A percentile compares a stretch with the other conserved stretches of the same genome.
Conservation (phyloP, 148 eudicot species). For the Chenopodium suecicum region DNA sequence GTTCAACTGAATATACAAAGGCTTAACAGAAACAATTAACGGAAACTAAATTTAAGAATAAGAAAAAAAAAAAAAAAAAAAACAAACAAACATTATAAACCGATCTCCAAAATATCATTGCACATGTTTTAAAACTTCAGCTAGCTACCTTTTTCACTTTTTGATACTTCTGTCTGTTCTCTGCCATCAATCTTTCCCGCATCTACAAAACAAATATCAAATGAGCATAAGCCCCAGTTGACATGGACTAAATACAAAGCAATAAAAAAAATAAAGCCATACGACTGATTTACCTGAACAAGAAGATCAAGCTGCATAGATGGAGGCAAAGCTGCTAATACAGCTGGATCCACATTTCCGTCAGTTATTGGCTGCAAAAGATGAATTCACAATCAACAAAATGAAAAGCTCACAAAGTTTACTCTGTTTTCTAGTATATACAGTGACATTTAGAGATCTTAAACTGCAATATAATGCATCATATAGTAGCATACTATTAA, state of each 20-base stretch:
- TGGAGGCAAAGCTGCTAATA: slow-evolving; percentile 95
- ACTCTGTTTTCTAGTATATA: neutral
- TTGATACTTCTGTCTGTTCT: slow-evolving; percentile 94
- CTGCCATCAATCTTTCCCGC: slow-evolving; percentile 98
- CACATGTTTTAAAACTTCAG: slow-evolving; percentile 1
- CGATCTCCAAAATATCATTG: neutral
- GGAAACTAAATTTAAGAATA: neutral
- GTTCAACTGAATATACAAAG: neutral
- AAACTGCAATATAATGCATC: neutral
- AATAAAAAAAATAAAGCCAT: neutral
- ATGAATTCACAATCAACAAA: neutral
- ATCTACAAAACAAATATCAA: slow-evolving; percentile 48
- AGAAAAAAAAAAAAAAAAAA: no score
- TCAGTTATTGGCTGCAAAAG: slow-evolving; percentile 70
- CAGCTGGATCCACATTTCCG: slow-evolving; percentile 84
- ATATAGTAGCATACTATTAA: neutral
- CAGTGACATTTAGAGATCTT: neutral
- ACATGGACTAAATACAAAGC: neutral
- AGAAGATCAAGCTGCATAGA: slow-evolving; percentile 99
- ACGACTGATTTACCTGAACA: slow-evolving; percentile 55
- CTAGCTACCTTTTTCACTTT: slow-evolving; percentile 80
- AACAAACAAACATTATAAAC: neutral
- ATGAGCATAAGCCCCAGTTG: slow-evolving; percentile 1
- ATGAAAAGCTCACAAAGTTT: neutral
- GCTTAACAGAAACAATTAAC: neutral